These are phyloP conservation scores for Scolecobasidium constrictum DNA, from an alignment of 2,329 filamentous ascomycete genomes.

Conservation along the genomic window DNA sequence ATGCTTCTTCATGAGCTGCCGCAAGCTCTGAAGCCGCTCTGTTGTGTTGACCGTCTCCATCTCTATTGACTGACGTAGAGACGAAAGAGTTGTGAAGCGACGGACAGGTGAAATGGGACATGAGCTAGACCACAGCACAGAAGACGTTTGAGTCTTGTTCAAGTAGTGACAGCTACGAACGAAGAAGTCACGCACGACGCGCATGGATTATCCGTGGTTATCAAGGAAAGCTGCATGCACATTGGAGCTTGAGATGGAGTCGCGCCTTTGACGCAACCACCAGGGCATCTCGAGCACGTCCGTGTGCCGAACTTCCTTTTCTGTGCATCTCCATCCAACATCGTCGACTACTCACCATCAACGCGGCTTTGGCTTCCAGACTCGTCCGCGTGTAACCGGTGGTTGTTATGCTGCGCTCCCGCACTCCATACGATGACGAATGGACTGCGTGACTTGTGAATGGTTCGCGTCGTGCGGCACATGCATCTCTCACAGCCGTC, in stretches of 20 bases:
- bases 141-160: too few species aligned
- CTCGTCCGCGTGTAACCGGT: not conserved
- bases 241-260: too few species aligned
- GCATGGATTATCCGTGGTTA: too few species aligned
- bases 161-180: not conserved
- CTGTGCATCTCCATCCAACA: too few species aligned
- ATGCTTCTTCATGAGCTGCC: constrained; percentile 76
- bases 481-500: not conserved
- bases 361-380: too few species aligned
- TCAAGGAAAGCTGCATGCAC: too few species aligned
- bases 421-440: not conserved
- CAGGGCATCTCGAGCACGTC: too few species aligned
- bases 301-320: too few species aligned
- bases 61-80: constrained; percentile 25
- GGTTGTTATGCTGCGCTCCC: not conserved
- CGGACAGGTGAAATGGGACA: not conserved
- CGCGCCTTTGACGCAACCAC: too few species aligned
- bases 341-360: too few species aligned
- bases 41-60: constrained; percentile 77
- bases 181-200: not conserved
- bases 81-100: not conserved
- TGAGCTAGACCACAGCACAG: not conserved
- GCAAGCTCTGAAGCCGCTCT: constrained; percentile 61
- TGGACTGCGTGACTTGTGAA: not conserved
- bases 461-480: not conserved